Evolutionary conservation across 164 flowering plant genomes (phyloP), one percentile per base, ranked within the genome.

Genomic region (Akebia trifoliata): DNA sequence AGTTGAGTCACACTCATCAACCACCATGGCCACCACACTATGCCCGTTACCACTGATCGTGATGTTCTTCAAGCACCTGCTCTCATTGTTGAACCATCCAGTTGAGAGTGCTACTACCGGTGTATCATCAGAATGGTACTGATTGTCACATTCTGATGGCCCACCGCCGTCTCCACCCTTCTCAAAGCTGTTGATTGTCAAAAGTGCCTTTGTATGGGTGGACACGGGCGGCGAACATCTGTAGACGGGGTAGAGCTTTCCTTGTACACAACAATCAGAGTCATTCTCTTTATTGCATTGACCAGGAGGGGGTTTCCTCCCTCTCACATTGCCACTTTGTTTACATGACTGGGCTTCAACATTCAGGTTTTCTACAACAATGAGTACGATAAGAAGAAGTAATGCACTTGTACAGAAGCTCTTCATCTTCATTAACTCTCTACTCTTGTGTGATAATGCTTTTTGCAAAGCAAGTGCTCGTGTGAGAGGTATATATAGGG

Each of bases 1-100:
- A 0, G 68, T 63, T 1, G 69, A 71, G 50, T 71, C 75, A 52
- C 75, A 71, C 60, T 71, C 74, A 40, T 71, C 74, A 3, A 71
- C 71, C 29, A 66, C 74, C 73, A 31, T 64, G 2, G 73, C 73
- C 24, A n/a, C 47, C 5, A 61, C 66, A 11, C 66, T 71, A 7
- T 34, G 48, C 35, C 67, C 70, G 44, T 72, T 69, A 11, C 42
- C 73, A 45, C 18, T 46, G 11, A 71, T 68, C 15, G 38, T 63
- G 28, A 74, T 71, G 52, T 62, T 59, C 1, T 69, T 40, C 20
- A 50, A 26, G 47, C 75, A 71, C 26, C 55, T 25, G 12, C 25
- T 32, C 55, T 9, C 11, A 24, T 59, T 25, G 17, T 18, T 59
- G 54, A 59, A 59, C 62, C 62, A 59, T 35, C 61, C 61, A 3